Evolutionary conservation across 495 filamentous ascomycete genomes (phyloP).

Genomic region (Neurospora sp.): DNA sequence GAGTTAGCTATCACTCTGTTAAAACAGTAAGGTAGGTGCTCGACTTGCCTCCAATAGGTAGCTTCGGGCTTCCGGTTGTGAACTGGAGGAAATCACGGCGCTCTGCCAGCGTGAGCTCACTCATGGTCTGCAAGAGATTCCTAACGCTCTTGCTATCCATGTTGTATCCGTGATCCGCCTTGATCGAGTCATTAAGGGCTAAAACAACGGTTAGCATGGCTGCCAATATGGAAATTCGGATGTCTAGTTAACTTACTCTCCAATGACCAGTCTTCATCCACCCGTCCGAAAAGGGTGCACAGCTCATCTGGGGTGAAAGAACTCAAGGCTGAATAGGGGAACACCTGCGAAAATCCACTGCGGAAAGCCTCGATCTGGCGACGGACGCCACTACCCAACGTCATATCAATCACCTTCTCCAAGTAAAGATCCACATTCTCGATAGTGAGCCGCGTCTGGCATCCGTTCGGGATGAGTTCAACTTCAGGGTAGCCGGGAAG

Average conservation of each 20-base stretch:
- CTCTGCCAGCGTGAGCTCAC: conserved; percentile 62
- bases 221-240: background rate
- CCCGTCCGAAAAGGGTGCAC: conserved; percentile 89
- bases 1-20: background rate
- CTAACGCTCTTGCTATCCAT: conserved; percentile 97
- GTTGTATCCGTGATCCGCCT: conserved; percentile 99
- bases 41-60: conserved; percentile 88
- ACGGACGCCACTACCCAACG: conserved; percentile 75
- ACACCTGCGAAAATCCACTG: conserved; percentile 87
- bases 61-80: conserved; percentile 94
- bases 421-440: conserved; percentile 84
- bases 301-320: conserved; percentile 95
- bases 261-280: conserved; percentile 95
- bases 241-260: conserved; percentile 59
- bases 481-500: conserved; percentile 87
- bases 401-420: conserved; percentile 84
- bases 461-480: conserved; percentile 68
- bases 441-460: conserved; percentile 66
- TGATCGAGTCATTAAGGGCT: conserved; percentile 97
- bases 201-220: conserved; percentile 7
- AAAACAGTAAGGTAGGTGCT: background rate
- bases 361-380: conserved; percentile 88
- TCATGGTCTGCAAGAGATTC: conserved; percentile 93
- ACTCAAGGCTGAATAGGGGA: conserved; percentile 83
- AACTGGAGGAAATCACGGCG: conserved; percentile 97